Conservation (phyloP, 2,329 filamentous ascomycete genomes). For the Gaeumannomyces tritici region DNA sequence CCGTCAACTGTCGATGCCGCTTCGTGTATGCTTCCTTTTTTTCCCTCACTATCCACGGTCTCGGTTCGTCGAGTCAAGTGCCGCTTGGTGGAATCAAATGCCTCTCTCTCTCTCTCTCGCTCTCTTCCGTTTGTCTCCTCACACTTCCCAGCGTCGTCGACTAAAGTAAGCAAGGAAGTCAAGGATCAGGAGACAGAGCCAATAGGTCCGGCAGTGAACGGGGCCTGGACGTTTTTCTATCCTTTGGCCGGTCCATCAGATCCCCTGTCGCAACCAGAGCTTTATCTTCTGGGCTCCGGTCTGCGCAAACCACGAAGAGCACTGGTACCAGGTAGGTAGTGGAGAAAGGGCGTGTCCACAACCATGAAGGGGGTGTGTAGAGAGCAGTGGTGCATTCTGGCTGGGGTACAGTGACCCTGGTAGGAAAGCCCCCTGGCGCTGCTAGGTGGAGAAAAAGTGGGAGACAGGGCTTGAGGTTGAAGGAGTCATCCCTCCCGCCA, state of each 20-base stretch:
- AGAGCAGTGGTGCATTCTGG: not conserved
- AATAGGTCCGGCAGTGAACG: not conserved
- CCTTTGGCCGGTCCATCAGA: not conserved
- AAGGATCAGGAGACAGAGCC: not conserved
- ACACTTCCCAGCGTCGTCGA: not conserved
- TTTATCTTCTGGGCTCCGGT: not conserved
- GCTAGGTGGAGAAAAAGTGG: not conserved
- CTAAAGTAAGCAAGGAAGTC: not conserved
- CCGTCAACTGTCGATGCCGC: not conserved
- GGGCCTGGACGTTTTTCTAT: not conserved
- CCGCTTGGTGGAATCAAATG: not conserved
- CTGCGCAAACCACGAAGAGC: not conserved
- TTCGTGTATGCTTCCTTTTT: not conserved
- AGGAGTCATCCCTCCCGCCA: not conserved
- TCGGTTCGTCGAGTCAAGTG: not conserved
- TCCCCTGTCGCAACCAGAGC: not conserved
- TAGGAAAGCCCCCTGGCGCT: too few relatives aligned
- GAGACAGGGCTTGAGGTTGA: not conserved
- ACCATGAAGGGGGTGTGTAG: not conserved
- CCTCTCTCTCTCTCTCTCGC: not conserved
- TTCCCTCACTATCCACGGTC: not conserved
- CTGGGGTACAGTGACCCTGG: too few relatives aligned
- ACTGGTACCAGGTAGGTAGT: not conserved
- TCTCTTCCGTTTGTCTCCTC: not conserved
- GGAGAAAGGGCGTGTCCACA: not conserved